phyloP scores from a whole-genome alignment of 345 rosid species.

The Eucalyptus pauciflora region DNA sequence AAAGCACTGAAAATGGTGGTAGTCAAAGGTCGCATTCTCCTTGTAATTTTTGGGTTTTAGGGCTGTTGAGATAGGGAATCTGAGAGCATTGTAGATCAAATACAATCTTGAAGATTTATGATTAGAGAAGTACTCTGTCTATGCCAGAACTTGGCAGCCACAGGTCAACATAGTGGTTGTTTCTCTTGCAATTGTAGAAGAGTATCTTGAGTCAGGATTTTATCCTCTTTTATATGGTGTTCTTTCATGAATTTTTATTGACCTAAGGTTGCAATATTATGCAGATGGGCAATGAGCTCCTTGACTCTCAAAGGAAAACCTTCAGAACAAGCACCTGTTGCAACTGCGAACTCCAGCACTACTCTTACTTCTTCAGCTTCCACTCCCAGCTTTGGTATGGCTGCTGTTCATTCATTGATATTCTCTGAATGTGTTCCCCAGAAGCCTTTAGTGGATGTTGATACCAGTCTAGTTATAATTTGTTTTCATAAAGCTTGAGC shows the following conservation, averaged over 20 bases:
- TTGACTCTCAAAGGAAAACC: constrained; percentile 90
- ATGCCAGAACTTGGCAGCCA: not conserved
- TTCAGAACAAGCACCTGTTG: constrained; percentile 66
- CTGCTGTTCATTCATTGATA: not conserved
- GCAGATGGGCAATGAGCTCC: constrained; percentile 99
- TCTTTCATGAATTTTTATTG: not conserved
- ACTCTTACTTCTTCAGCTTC: constrained; percentile 38
- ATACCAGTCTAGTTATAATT: not conserved
- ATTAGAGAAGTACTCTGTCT: not conserved
- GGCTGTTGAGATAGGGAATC: not conserved
- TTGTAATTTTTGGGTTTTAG: not conserved
- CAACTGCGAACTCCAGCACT: constrained; percentile 40
- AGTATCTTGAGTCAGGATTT: not conserved
- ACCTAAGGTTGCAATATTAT: not conserved
- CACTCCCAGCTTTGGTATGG: constrained; percentile 55
- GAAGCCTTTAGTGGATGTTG: not conserved
- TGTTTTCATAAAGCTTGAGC: not conserved
- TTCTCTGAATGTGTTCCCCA: not conserved
- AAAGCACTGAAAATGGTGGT: not conserved
- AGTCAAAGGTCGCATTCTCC: not conserved
- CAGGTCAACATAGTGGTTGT: not conserved
- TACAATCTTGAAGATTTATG: not conserved
- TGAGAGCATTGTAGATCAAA: not conserved
- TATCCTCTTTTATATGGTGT: not conserved
- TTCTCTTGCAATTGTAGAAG: not conserved